Percentiles rank a stretch among this genome's conserved stretches.
Conservation (phyloP, 805 yeast genomes). For the Tetrapisispora pingtungensis region DNA sequence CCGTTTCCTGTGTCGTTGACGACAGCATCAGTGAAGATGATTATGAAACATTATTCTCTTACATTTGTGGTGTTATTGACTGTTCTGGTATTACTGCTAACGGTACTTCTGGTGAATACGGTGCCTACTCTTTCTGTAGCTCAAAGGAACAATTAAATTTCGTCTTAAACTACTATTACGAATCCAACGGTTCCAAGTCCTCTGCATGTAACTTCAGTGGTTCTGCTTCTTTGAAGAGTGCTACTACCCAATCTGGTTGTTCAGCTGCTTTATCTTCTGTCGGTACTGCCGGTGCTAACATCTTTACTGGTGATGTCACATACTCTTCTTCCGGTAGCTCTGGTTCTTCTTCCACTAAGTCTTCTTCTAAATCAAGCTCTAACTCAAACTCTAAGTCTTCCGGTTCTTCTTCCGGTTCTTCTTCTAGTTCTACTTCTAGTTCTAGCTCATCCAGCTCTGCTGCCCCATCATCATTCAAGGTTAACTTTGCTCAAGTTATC, state of each 20-base stretch:
- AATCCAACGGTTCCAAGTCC: constrained; percentile 30
- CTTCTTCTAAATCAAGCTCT: constrained; percentile 16
- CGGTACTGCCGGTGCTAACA: constrained; percentile 60
- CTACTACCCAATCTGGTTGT: constrained; percentile 45
- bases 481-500: constrained; percentile 23
- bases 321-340: constrained; percentile 23
- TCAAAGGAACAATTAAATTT: constrained; percentile 55
- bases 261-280: constrained; percentile 50
- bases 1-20: constrained; percentile 52
- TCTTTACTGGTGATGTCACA: constrained; percentile 34
- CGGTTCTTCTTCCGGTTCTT: constrained; percentile 9
- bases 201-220: constrained; percentile 63
- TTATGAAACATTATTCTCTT: constrained; percentile 48
- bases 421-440: constrained; percentile 16
- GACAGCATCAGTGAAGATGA: constrained; percentile 44
- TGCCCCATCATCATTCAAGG: constrained; percentile 12
- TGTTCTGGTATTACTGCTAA: constrained; percentile 55
- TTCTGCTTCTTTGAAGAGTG: constrained; percentile 44
- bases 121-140: constrained; percentile 64
- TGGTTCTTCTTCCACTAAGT: constrained; percentile 7
- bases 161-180: constrained; percentile 56
- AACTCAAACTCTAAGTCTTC: constrained; percentile 6
- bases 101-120: constrained; percentile 59
- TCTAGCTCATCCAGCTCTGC: neutral
- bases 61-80: constrained; percentile 45